Conservation (phyloP, 2,329 filamentous ascomycete species). For the Pseudogymnoascus sp. region DNA sequence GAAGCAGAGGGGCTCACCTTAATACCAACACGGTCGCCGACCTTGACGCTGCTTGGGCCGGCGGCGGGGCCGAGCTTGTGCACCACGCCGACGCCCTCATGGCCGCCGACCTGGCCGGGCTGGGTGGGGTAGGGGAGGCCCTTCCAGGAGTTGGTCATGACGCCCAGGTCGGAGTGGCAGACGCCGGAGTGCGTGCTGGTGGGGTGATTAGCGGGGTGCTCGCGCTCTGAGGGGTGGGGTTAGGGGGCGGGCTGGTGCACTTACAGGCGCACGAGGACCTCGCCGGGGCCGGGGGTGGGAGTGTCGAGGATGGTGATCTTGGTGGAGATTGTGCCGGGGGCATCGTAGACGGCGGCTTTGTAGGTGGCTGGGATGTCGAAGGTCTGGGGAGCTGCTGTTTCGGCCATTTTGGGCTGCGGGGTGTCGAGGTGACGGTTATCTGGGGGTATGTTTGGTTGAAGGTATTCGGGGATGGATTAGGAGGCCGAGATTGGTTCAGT, state of each 20-base stretch:
- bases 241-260: background rate
- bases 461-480: background rate
- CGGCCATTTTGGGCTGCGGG: constrained; percentile 17
- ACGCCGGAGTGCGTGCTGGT: constrained; percentile 52
- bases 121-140: constrained; percentile 4
- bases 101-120: constrained; percentile 55
- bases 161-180: constrained; percentile 53
- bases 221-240: background rate
- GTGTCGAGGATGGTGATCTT: constrained; percentile 56
- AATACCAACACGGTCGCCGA: constrained; percentile 62
- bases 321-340: constrained; percentile 55
- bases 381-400: constrained; percentile 15
- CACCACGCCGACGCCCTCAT: constrained; percentile 59
- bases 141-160: constrained; percentile 40
- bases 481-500: background rate
- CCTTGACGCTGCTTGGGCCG: constrained; percentile 46
- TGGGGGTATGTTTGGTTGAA: background rate
- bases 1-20: constrained; percentile 25
- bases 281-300: constrained; percentile 53
- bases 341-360: constrained; percentile 56
- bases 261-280: constrained; percentile 55
- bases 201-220: background rate
- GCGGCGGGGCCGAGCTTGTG: constrained; percentile 56
- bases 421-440: background rate
- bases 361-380: constrained; percentile 47